Evolutionary conservation across 768 basidiomycete species (phyloP), one percentile per base, ranked within the genome.

Genomic region (Mycena rebaudengoi): DNA sequence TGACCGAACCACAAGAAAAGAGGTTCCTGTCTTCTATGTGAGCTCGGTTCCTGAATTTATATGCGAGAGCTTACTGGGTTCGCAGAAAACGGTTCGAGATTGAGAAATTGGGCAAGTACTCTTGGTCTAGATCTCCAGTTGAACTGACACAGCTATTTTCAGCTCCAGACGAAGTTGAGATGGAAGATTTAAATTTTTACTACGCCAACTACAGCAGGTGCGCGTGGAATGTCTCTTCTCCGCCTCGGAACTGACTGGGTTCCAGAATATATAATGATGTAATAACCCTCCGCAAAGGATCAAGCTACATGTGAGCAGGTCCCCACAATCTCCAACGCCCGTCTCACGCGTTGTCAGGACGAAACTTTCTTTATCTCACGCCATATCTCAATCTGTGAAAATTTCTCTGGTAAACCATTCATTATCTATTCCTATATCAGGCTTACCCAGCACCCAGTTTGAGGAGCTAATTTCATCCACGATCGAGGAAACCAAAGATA

Each of bases 181-280:
- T 94, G 92, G 96, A 98, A 81, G 96, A 98, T 73, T 80, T 98
- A 32, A 97, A 97, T 78, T 98, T 90, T 76, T 98, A 98, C 72
- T 96, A 96, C 73, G 96, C 96, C 7, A 95, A 96, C 71, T 98
- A 98, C 74, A 96, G 95, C 74, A 88, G 96, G 94, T 92, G 74
- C 39, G n/a, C 29, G 43, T 35, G 53, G 21, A 57, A 85, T 25
- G 29, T 7, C 52, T 59, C 29, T 59, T 39, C 20, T 55, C 33
- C 46, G 56, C 53, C 32, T 39, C 50, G 60, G 55, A 21, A 33
- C 32, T 33, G 40, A 35, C 44, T 63, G 62, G 57, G 48, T 59
- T 35, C 26, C 67, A 89, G 94, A 71, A 98, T 98, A 72, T 98
- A 96, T 78, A 98, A 98, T 79, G 96, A 98, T 77, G 96, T 98